These are phyloP conservation scores for Corylus heterophylla DNA, from an alignment of 306 rosid species.

Conservation along the genomic window DNA sequence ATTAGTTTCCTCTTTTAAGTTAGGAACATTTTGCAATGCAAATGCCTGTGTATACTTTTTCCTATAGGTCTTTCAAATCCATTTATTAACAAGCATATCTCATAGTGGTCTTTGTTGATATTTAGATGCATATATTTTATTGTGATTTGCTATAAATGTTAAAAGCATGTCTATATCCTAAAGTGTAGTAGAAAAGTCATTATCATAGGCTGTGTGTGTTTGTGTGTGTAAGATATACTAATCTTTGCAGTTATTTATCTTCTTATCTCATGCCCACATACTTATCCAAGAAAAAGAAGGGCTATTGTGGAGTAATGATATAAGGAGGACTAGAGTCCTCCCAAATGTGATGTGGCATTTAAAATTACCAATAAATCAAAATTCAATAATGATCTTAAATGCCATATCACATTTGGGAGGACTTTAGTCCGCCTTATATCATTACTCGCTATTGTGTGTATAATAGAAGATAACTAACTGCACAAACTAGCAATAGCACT, in stretches of 20 bases:
- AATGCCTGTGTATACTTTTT: neutral
- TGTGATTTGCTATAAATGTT: neutral
- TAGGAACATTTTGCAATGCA: neutral
- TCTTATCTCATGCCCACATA: neutral
- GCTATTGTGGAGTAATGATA: neutral
- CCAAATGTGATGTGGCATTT: no score
- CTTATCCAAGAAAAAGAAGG: neutral
- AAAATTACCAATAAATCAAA: no score
- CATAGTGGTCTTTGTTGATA: neutral
- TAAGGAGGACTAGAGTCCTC: no score
- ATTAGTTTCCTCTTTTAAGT: constrained; percentile 1
- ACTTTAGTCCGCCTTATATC: no score
- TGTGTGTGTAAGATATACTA: neutral
- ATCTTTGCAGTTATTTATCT: neutral
- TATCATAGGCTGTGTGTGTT: neutral
- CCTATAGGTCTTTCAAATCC: neutral
- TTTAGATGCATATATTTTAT: neutral
- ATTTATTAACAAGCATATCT: neutral
- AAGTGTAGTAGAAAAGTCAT: neutral
- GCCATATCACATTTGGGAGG: no score
- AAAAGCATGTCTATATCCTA: neutral
- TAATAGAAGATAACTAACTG: constrained; percentile 7
- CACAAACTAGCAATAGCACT: constrained; percentile 15
- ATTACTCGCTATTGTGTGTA: neutral
- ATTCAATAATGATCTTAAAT: no score